These are phyloP conservation scores for Begonia loranthoides DNA, from an alignment of 306 rosid species.

Conservation along the genomic window DNA sequence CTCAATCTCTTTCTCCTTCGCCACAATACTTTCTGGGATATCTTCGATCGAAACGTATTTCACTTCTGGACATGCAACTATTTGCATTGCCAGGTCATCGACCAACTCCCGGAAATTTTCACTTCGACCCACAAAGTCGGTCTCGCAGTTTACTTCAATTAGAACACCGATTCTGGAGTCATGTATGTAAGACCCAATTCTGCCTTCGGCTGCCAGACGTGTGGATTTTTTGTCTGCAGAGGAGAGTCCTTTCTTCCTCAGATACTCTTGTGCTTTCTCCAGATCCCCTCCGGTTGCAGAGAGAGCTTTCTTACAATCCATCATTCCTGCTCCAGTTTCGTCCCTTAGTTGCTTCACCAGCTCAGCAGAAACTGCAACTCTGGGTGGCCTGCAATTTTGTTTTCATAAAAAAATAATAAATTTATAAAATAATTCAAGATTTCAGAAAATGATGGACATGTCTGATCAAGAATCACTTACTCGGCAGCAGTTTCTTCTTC, in stretches of 20 bases:
- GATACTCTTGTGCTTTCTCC: constrained; percentile 93
- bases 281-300: constrained; percentile 91
- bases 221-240: constrained; percentile 87
- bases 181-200: constrained; percentile 88
- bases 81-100: constrained; percentile 93
- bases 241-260: constrained; percentile 91
- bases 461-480: constrained; percentile 25
- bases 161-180: constrained; percentile 92
- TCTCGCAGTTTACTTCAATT: constrained; percentile 88
- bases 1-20: constrained; percentile 69
- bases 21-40: constrained; percentile 43
- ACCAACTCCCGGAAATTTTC: constrained; percentile 82
- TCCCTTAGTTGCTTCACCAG: constrained; percentile 85
- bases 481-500: constrained; percentile 54
- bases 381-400: constrained; percentile 39
- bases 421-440: too few relatives aligned
- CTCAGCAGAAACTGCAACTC: constrained; percentile 53
- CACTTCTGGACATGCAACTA: constrained; percentile 80
- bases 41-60: constrained; percentile 71
- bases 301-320: constrained; percentile 98
- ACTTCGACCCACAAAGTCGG: constrained; percentile 86
- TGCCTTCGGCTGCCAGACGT: constrained; percentile 91
- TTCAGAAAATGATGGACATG: too few relatives aligned
- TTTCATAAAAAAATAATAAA: not conserved
- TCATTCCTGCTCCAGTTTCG: constrained; percentile 99